Evolutionary conservation across 2,329 filamentous ascomycete species (phyloP), one percentile per base, ranked within the genome.

Genomic region (Trichoderma afroharzianum): DNA sequence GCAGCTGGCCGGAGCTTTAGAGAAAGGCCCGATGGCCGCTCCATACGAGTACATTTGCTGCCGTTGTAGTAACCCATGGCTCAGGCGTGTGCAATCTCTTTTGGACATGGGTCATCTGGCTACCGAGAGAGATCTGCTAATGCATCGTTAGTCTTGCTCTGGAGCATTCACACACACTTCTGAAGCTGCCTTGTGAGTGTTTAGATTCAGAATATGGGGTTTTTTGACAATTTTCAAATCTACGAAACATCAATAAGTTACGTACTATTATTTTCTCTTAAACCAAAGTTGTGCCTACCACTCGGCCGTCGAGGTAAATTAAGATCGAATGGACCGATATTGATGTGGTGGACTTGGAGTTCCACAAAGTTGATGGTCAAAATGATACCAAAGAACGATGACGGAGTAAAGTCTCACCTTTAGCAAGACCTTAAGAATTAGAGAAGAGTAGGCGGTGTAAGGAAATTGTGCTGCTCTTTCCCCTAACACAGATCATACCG

Each of bases 131-230:
- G 59, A 39, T 63, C 33, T 24, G 26, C 59, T 63, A 63, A 63
- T 63, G 59, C 33, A 63, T 18, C 24, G 59, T 63, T 72, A 82
- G 81, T 83, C 36, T 84, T 85, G 76, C 84, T 85, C 76, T 84
- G 47, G 21, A 53, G 57, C 2, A 59, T 24, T 33, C 15, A 43
- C 39, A 7, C 47, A 24, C 5, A 21, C 21, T 53, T 53, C 11
- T 53, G 47, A 9, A 47, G 18, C 18, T 3, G 18, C 8, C 39
- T 47, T 0, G 2, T 4, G 18, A 11, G 18, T 43, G 3, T n/a
- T 24, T 8, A 24, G 21, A 1, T n/a, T 24, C 18, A 24, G 21
- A 24, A 14, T 53, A 53, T 53, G 21, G 47, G 11, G 47, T 21
- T 53, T 24, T 11, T 53, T 14, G 21, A 6, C 21, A 53, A 24